A percentile compares a stretch with the other conserved stretches of the same genome.
Evolutionary conservation across 2,329 filamentous ascomycete species (phyloP).

Genomic region (Pyrenophora seminiperda): DNA sequence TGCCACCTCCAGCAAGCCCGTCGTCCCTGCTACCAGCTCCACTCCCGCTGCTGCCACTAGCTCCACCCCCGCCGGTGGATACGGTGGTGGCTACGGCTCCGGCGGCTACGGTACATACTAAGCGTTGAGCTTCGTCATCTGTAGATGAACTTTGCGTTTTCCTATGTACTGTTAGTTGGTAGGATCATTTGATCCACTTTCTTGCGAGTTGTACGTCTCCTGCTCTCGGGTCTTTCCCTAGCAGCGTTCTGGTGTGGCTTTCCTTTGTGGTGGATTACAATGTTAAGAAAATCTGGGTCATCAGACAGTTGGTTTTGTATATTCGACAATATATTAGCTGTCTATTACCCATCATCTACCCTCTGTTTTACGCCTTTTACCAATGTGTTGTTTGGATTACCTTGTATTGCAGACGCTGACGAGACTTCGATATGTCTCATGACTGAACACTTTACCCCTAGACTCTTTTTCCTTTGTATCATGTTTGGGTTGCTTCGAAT

Average conservation of each 20-base stretch:
- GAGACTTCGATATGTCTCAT: too few species aligned
- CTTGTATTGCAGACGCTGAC: not conserved
- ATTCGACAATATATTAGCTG: slow-evolving; percentile 32
- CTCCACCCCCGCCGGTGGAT: slow-evolving; percentile 12
- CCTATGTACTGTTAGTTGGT: slow-evolving; percentile 17
- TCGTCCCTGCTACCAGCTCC: slow-evolving; percentile 11
- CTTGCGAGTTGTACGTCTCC: slow-evolving; percentile 32
- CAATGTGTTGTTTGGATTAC: not conserved
- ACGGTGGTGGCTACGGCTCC: slow-evolving; percentile 23
- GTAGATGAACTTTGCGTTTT: slow-evolving; percentile 27
- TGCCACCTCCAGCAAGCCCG: not conserved
- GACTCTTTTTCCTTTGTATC: not conserved
- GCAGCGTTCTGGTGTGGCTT: slow-evolving; percentile 22
- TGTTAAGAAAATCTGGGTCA: slow-evolving; percentile 7
- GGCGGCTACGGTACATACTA: slow-evolving; percentile 34
- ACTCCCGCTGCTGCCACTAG: slow-evolving; percentile 16
- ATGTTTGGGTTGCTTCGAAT: too few species aligned
- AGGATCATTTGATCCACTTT: slow-evolving; percentile 33
- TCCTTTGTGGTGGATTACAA: slow-evolving; percentile 22
- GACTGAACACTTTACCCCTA: not conserved
- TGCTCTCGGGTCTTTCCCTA: slow-evolving; percentile 25
- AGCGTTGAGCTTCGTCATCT: slow-evolving; percentile 13
- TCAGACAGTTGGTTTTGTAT: slow-evolving; percentile 18
- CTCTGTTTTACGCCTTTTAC: slow-evolving; percentile 1
- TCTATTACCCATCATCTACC: slow-evolving; percentile 14